A percentile compares a stretch with the other conserved stretches of the same genome.
These are phyloP conservation scores for Hirsutella minnesotensis DNA, from an alignment of 2,329 filamentous ascomycete genomes.

Conservation along the genomic window DNA sequence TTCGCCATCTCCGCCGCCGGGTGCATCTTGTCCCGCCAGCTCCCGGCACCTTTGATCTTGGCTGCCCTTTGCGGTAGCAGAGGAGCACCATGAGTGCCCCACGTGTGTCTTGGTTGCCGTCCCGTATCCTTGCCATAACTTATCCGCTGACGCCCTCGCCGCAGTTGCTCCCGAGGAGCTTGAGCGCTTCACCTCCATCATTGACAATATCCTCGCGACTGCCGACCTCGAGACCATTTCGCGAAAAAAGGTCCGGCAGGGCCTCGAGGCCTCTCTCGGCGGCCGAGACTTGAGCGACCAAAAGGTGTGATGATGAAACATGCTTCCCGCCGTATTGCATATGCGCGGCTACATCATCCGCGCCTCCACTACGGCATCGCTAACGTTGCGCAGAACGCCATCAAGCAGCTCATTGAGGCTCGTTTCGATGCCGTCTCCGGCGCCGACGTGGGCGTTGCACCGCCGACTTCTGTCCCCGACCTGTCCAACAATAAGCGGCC, in stretches of 20 bases:
- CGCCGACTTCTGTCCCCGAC: conserved; percentile 20
- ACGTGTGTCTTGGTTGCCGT: not conserved
- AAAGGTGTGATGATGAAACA: conserved; percentile 31
- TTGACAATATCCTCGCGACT: conserved; percentile 45
- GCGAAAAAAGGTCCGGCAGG: conserved; percentile 48
- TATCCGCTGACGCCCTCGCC: not conserved
- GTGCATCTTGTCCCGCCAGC: not conserved
- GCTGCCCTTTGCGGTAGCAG: not conserved
- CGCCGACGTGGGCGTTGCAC: conserved; percentile 32
- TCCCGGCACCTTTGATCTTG: not conserved
- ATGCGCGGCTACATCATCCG: not conserved
- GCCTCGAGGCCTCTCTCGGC: conserved; percentile 40
- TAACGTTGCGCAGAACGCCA: conserved; percentile 39
- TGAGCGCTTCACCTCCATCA: conserved; percentile 42
- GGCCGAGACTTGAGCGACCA: conserved; percentile 47
- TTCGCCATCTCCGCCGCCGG: not conserved
- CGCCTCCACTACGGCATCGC: not conserved
- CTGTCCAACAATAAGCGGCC: conserved; percentile 21
- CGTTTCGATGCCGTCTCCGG: conserved; percentile 61
- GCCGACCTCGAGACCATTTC: conserved; percentile 52
- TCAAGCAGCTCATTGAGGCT: conserved; percentile 61
- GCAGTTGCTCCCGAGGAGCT: conserved; percentile 39
- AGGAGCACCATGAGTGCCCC: conserved; percentile 4
- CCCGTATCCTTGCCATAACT: not conserved
- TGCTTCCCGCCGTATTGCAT: not conserved